Base-by-base conservation (phyloP, 306 rosid genomes). In the Leucaena leucocephala region DNA sequence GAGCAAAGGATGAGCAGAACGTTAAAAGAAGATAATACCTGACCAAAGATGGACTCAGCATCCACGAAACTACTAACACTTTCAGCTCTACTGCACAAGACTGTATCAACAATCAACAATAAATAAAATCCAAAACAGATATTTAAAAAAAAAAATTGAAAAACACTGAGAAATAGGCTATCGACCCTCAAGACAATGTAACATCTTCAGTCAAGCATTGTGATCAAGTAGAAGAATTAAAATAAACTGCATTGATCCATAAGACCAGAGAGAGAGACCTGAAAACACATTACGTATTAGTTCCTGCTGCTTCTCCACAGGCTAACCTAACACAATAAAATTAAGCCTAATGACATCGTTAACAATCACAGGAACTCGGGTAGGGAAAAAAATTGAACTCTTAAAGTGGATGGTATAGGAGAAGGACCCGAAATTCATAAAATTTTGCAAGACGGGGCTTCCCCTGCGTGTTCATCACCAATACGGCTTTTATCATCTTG, bases 361-460 rank as follows among this genome's bases (percentile, higher is more conserved):
- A 72, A 77, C 71, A 74, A 73, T 57, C 33, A 44, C 34, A 66
- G 49, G 70, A 58, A 66, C 2, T 34, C 13, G 65, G 35, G 8
- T 9, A n/a, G 33, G 3, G 27, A 2, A 14, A 59, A 64, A 13
- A 27, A 64, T 33, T 8, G 48, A 63, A 81, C 68, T 76, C 49
- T 13, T 0, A 11, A 72, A 35, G 33, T 5, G 14, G 78, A 68
- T 21, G 34, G 74, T 54, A 49, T 22, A 55, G 81, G 71, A 77
- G 68, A 82, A 62, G 58, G 67, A 95, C 99, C 98, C 52, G 81
- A 86, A 80, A 87, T 82, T 95, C 94, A 72, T 95, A 93, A 82
- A 95, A 91, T 78, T 93, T 95, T 63, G 96, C 82, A 65, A 95
- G 91, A 68, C 99, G 97, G 78, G 98, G 97, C 85, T 91, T 95